Evolutionary conservation across 345 rosid genomes (phyloP).

Genomic region (Turritis glabra): DNA sequence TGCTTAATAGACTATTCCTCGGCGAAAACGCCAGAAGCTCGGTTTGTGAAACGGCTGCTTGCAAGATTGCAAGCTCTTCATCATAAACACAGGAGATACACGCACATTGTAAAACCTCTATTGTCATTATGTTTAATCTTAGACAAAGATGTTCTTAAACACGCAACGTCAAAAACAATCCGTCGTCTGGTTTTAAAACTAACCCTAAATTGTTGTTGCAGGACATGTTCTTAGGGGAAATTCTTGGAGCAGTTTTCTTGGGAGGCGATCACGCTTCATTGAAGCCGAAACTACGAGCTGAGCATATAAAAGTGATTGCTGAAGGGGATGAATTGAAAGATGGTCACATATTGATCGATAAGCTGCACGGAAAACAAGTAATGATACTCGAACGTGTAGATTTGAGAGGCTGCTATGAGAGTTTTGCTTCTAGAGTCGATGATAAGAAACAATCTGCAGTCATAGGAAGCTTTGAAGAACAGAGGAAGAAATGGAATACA

Average conservation of each 20-base stretch:
- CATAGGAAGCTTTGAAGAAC: constrained; percentile 74
- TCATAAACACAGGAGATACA: constrained; percentile 52
- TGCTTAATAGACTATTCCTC: constrained; percentile 37
- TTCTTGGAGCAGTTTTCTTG: constrained; percentile 70
- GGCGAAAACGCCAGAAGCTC: constrained; percentile 56
- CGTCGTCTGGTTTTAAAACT: constrained; percentile 4
- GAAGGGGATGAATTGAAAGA: constrained; percentile 59
- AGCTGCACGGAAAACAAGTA: constrained; percentile 45
- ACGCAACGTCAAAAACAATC: not conserved
- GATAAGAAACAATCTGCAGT: constrained; percentile 62
- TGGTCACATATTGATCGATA: constrained; percentile 52
- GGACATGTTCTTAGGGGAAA: constrained; percentile 84
- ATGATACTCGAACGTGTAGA: constrained; percentile 54
- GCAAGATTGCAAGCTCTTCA: constrained; percentile 55
- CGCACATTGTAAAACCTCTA: constrained; percentile 54
- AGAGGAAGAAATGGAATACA: constrained; percentile 58
- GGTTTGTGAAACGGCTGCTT: constrained; percentile 51
- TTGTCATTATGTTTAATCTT: not conserved
- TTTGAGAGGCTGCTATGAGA: constrained; percentile 41
- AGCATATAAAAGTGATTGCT: constrained; percentile 52
- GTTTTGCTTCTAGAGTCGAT: constrained; percentile 52
- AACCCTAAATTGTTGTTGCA: constrained; percentile 33
- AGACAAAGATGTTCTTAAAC: not conserved
- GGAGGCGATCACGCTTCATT: constrained; percentile 45
- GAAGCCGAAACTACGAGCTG: constrained; percentile 42